Evolutionary conservation across 441 rosid species (phyloP).

Genomic region (Populus hybrid): DNA sequence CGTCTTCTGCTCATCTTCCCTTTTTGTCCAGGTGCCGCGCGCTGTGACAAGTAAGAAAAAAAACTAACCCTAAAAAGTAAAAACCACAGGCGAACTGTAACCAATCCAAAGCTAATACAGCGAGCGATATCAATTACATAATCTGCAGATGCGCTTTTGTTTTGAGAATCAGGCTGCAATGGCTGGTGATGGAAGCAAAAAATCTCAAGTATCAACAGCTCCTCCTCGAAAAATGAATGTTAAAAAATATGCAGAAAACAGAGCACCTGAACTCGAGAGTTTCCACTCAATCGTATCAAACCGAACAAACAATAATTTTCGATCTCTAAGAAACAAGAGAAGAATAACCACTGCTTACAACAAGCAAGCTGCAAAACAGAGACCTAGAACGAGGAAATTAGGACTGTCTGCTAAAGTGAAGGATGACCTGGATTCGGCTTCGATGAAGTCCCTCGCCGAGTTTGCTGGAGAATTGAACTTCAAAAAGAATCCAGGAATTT

Average conservation of each 20-base stretch:
- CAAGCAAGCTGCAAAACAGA: conserved; percentile 46
- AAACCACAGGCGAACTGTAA: neutral
- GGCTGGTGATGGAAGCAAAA: conserved; percentile 41
- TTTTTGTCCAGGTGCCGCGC: neutral
- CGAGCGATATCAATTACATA: neutral
- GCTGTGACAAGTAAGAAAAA: neutral
- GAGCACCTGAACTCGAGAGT: conserved; percentile 66
- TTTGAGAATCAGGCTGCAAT: conserved; percentile 13
- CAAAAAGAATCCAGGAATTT: conserved; percentile 42
- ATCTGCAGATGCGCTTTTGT: neutral
- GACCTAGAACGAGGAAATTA: conserved; percentile 42
- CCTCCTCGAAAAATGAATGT: conserved; percentile 66
- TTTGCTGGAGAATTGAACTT: conserved; percentile 64
- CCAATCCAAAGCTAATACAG: neutral
- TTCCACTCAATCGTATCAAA: conserved; percentile 59
- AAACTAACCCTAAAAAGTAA: neutral
- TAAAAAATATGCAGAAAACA: conserved; percentile 60
- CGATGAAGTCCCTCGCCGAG: conserved; percentile 42
- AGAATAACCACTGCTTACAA: conserved; percentile 74
- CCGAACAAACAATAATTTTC: conserved; percentile 59
- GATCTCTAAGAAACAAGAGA: conserved; percentile 68
- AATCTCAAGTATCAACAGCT: conserved; percentile 21
- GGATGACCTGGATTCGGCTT: conserved; percentile 4
- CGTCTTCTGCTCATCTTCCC: neutral
- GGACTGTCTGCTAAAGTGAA: conserved; percentile 24